Percentiles rank a stretch among this genome's conserved stretches.
These are phyloP conservation scores for Cyberlindnera subsufficiens DNA, from an alignment of 805 yeast genomes.

Conservation along the genomic window DNA sequence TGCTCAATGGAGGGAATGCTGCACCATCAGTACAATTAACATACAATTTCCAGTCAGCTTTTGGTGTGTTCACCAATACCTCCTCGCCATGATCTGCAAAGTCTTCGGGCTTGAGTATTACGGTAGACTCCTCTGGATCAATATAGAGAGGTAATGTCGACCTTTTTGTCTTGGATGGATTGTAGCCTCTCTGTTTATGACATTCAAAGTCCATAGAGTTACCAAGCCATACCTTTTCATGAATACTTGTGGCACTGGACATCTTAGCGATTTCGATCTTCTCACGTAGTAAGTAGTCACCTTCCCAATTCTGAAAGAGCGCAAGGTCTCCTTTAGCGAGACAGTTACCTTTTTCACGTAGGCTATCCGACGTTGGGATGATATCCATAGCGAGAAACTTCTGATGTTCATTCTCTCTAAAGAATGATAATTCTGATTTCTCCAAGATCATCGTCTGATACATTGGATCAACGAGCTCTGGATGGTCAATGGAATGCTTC, in stretches of 20 bases:
- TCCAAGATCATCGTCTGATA: slow-evolving; percentile 20
- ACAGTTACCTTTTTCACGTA: slow-evolving; percentile 16
- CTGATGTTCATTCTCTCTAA: slow-evolving; percentile 3
- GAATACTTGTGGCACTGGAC: slow-evolving; percentile 69
- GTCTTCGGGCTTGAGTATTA: slow-evolving; percentile 31
- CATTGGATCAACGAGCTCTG: slow-evolving; percentile 20
- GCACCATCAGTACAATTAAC: slow-evolving; percentile 59
- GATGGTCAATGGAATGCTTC: slow-evolving; percentile 22
- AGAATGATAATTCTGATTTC: slow-evolving; percentile 11
- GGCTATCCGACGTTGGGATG: slow-evolving; percentile 12
- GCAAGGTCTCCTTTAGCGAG: slow-evolving; percentile 33
- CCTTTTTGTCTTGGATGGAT: slow-evolving; percentile 3
- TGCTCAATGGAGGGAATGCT: slow-evolving; percentile 39
- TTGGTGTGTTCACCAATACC: slow-evolving; percentile 42
- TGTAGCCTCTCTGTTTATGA: slow-evolving; percentile 18
- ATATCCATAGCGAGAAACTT: slow-evolving; percentile 22
- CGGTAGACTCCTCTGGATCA: slow-evolving; percentile 45
- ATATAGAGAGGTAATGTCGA: slow-evolving; percentile 36
- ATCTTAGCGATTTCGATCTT: slow-evolving; percentile 76
- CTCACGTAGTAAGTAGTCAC: slow-evolving; percentile 65
- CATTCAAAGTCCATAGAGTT: slow-evolving; percentile 66
- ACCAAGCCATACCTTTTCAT: slow-evolving; percentile 68
- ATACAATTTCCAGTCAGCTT: slow-evolving; percentile 47
- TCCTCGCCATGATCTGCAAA: slow-evolving; percentile 16
- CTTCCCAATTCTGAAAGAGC: slow-evolving; percentile 56